These are phyloP conservation scores for Diplodia seriata DNA, from an alignment of 2,329 filamentous ascomycete species.

Conservation along the genomic window DNA sequence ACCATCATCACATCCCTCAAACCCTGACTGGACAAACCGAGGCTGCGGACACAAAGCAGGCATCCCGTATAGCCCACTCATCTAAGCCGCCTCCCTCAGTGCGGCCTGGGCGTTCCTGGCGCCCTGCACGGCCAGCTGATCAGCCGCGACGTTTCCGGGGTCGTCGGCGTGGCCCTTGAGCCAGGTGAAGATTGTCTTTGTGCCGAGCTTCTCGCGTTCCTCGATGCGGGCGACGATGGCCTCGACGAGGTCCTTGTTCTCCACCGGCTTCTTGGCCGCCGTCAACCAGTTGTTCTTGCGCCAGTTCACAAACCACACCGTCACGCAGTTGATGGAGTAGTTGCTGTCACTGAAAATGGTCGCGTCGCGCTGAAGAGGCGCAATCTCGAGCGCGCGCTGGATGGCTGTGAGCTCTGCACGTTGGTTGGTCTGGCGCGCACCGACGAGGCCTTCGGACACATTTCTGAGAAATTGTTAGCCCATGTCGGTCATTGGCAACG, in stretches of 20 bases:
- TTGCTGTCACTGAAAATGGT: conserved; percentile 87
- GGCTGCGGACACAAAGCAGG: background rate
- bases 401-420: conserved; percentile 94
- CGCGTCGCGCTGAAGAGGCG: conserved; percentile 70
- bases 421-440: conserved; percentile 83
- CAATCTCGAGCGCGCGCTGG: conserved; percentile 78
- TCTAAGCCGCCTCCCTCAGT: conserved; percentile 2
- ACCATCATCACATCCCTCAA: background rate
- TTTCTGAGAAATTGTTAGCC: conserved; percentile 56
- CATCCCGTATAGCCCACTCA: background rate
- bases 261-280: conserved; percentile 71
- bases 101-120: conserved; percentile 53
- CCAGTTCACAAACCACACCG: conserved; percentile 83
- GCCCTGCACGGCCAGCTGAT: conserved; percentile 75
- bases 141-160: conserved; percentile 79
- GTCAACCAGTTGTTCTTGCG: conserved; percentile 78
- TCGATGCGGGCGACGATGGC: conserved; percentile 74
- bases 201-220: conserved; percentile 65
- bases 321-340: conserved; percentile 90
- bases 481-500: conserved; percentile 17
- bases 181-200: conserved; percentile 78
- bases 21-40: background rate
- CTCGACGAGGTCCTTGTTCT: conserved; percentile 85
- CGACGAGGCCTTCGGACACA: conserved; percentile 77
- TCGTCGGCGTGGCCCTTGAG: conserved; percentile 83